Conservation (phyloP, 2,329 filamentous ascomycete species). For the Colletotrichum brevisporum region DNA sequence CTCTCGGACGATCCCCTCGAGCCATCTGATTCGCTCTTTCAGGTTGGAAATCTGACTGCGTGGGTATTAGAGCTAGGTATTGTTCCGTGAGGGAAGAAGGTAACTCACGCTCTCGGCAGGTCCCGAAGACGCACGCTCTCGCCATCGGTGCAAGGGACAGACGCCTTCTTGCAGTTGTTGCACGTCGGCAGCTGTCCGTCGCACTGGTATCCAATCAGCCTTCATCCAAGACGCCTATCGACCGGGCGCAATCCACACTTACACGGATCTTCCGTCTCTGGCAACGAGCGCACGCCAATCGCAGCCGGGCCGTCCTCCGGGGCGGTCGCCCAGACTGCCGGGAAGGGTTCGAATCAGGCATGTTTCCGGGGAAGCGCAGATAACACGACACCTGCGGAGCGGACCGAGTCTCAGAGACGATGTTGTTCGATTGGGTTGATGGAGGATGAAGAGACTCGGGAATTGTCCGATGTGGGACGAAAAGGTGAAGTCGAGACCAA, state of each 20-base stretch:
- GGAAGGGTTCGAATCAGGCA: constrained; percentile 25
- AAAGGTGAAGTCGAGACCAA: constrained; percentile 34
- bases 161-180: constrained; percentile 59
- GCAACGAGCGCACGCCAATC: constrained; percentile 50
- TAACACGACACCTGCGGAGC: background rate
- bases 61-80: constrained; percentile 3
- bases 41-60: constrained; percentile 49
- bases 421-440: constrained; percentile 6
- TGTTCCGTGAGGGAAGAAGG: too few relatives aligned
- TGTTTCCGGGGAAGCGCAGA: background rate
- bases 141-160: constrained; percentile 58
- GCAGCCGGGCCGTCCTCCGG: constrained; percentile 46
- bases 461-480: constrained; percentile 33
- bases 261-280: constrained; percentile 66
- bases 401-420: constrained; percentile 5
- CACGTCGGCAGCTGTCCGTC: constrained; percentile 59
- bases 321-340: constrained; percentile 41
- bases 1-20: constrained; percentile 59
- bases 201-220: constrained; percentile 52
- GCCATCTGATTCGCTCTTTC: constrained; percentile 59
- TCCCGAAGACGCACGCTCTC: constrained; percentile 56
- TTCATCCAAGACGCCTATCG: background rate
- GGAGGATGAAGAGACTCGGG: constrained; percentile 14
- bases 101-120: constrained; percentile 56
- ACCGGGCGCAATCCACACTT: constrained; percentile 41